A percentile compares a stretch with the other conserved stretches of the same genome.
phyloP scores from a whole-genome alignment of 1,139 yeast genomes.

The Debaryomyces sp. region DNA sequence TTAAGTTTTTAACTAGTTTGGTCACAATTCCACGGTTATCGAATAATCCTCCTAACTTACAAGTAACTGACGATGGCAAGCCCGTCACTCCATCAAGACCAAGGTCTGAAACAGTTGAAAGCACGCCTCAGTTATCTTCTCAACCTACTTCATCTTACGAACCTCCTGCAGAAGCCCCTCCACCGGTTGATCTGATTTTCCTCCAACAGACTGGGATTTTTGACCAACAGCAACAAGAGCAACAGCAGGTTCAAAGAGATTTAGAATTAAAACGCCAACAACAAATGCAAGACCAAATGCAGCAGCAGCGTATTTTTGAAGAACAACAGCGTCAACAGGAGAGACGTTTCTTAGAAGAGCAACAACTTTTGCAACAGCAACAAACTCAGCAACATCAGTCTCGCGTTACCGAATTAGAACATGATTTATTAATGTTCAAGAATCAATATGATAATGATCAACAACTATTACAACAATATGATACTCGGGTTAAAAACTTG shows the following conservation, averaged over 20 bases:
- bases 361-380: conserved; percentile 69
- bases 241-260: conserved; percentile 68
- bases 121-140: conserved; percentile 31
- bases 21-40: conserved; percentile 86
- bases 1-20: conserved; percentile 79
- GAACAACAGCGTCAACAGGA: conserved; percentile 76
- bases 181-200: conserved; percentile 45
- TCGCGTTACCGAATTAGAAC: conserved; percentile 78
- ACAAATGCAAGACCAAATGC: conserved; percentile 51
- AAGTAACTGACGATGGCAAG: conserved; percentile 48
- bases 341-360: conserved; percentile 46
- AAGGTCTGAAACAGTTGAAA: conserved; percentile 29
- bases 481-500: conserved; percentile 77
- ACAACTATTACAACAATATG: conserved; percentile 82
- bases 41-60: conserved; percentile 66
- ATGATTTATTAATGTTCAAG: conserved; percentile 73
- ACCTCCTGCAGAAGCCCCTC: conserved; percentile 33
- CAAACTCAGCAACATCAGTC: conserved; percentile 78
- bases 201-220: conserved; percentile 53
- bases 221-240: conserved; percentile 60
- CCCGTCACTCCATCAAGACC: conserved; percentile 40
- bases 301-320: conserved; percentile 65
- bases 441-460: conserved; percentile 90
- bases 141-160: conserved; percentile 37
- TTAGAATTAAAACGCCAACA: conserved; percentile 48